Conservation (phyloP, 2,329 filamentous ascomycete genomes). For the Ascochyta viciae-villosae region DNA sequence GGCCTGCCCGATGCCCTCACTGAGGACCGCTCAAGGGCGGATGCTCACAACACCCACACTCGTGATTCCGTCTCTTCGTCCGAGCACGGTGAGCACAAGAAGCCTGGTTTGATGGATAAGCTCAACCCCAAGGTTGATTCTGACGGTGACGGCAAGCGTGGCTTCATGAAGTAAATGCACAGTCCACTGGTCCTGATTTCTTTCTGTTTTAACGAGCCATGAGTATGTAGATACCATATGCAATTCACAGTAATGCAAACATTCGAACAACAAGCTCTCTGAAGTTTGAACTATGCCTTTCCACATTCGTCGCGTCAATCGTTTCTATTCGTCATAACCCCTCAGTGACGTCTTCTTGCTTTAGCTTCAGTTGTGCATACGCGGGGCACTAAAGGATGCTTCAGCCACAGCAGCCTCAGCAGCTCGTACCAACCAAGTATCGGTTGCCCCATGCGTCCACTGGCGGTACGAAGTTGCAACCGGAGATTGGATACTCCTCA, state of each 20-base stretch:
- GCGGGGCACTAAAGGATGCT: not conserved
- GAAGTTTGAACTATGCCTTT: not conserved
- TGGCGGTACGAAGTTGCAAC: not conserved
- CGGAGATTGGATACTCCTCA: not conserved
- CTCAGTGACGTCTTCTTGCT: constrained; percentile 15
- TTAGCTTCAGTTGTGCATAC: not conserved
- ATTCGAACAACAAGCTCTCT: not conserved
- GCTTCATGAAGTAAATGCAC: constrained; percentile 58
- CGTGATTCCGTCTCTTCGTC: constrained; percentile 4
- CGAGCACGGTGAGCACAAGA: constrained; percentile 33
- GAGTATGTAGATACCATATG: constrained; percentile 16
- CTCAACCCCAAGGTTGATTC: constrained; percentile 61
- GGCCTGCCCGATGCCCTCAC: constrained; percentile 24
- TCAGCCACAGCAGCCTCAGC: constrained; percentile 16
- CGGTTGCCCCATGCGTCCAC: not conserved
- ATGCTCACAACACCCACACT: constrained; percentile 20
- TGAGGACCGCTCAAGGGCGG: constrained; percentile 21
- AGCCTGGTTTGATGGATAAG: constrained; percentile 60
- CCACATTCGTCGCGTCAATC: not conserved
- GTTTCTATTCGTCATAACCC: not conserved
- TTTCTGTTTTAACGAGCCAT: constrained; percentile 5
- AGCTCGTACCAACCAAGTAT: constrained; percentile 1
- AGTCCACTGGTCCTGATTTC: not conserved
- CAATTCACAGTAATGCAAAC: constrained; percentile 13
- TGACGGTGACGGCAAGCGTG: constrained; percentile 63